Evolutionary conservation across 192 early-diverging fungal genomes (phyloP), one percentile per base, ranked within the genome.

Genomic region (Podila horticola): DNA sequence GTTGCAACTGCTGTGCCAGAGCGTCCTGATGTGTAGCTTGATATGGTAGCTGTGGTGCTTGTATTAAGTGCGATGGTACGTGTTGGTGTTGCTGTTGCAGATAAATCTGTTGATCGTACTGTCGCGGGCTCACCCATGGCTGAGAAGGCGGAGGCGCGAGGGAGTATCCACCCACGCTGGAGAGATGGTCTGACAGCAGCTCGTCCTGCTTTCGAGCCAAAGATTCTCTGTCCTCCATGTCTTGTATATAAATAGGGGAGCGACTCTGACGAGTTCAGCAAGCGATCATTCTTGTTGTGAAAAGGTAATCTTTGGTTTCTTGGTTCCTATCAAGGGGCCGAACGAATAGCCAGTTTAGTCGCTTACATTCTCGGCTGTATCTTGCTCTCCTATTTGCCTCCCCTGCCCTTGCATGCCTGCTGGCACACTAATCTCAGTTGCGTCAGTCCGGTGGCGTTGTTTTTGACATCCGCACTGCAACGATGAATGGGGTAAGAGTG

Each of bases 111-210:
- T 50, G 24, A 19, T 60, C 45, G 17, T 71, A 30, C 15, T 45
- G 62, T 22, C 24, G 49, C 17, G 26, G 62, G 15, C 31, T 38
- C 12, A 9, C 30, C n/a, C 20, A 48, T 33, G 66, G 22, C 11
- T 58, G 49, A 17, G 66, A 34, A 10, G 66, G 7, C 3, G 41
- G 34, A 17, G 26, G 58, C 0, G 30, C 1, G 17, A 17, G 10
- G 26, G 67, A 33, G 36, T 68, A 68, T 15, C 60, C 60, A 13
- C 60, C 73, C 0, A 68, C 66, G n/a, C 50, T 68, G 4, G 66
- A 68, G 24, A 57, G 66, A 31, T 74, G 73, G 9, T 74, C 60
- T 19, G 59, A 55, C 7, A 74, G 34, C 66, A 74, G 17, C 57
- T 64, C 66, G 31, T 74, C 60, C 61, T 68, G 66, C 50, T 74